Evolutionary conservation across 768 basidiomycete species (phyloP), one percentile per base, ranked within the genome.

Genomic region (Boletus fagicola): DNA sequence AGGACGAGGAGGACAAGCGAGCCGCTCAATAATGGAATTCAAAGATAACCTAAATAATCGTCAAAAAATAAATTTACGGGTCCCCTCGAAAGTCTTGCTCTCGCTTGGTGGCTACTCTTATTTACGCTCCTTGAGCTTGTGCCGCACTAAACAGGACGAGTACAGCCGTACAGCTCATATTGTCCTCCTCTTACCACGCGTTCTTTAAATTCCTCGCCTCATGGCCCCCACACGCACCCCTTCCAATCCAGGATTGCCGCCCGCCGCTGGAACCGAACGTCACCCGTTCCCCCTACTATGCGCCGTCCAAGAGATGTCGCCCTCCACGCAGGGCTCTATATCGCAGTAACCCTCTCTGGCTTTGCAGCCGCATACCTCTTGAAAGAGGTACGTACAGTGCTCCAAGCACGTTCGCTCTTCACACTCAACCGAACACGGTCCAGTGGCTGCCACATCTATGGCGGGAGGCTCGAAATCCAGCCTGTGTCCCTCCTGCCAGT

Each of bases 351-450:
- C 24, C 26, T 68, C 60, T 55, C 67, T 2, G 56, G 67, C 16
- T n/a, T 68, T 36, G 64, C 66, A 0, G 63, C 63, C 0, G 68
- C 60, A 1, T 69, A 70, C 50, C 30, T 60, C 35, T 10, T 70
- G 3, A 60, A 49, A 46, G 47, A 60, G 61, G 68, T 70, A 5
- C 12, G 63, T 40, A 31, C 33, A 3, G 1, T 13, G 4, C 39
- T n/a, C 11, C 39, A n/a, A 0, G 0, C n/a, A 2, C 36, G 0
- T 18, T 5, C 15, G 3, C 39, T 15, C 28, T 11, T 20, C 9
- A 4, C 20, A 0, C 40, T 16, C 20, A 4, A 5, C 53, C 49
- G 2, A 36, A 20, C 39, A 33, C 49, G 3, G 5, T 5, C 1
- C 57, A 68, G 67, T 65, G 63, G 59, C 22, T 52, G 3, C 46